Percentiles rank a stretch among this genome's conserved stretches.
phyloP scores from a whole-genome alignment of 1,284 basidiomycete genomes.

The Vanrija sp. region DNA sequence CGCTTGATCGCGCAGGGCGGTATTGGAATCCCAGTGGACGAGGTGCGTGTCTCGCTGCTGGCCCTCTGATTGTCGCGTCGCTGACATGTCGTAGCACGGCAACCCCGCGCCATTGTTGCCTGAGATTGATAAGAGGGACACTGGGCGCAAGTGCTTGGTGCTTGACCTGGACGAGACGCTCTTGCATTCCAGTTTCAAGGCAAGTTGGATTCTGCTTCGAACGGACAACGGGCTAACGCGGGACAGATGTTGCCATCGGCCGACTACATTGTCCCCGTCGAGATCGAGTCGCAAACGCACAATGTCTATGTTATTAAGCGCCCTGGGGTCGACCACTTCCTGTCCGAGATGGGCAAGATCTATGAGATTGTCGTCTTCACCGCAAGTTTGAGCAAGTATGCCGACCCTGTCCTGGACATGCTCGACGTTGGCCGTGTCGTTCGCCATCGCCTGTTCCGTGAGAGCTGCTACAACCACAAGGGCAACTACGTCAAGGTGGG shows the following conservation, averaged over 20 bases:
- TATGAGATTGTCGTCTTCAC: slow-evolving; percentile 99
- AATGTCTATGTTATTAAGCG: slow-evolving; percentile 99
- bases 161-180: slow-evolving; percentile 94
- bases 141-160: slow-evolving; percentile 85
- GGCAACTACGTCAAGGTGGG: slow-evolving; percentile 97
- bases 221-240: background rate
- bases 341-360: slow-evolving; percentile 95
- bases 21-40: slow-evolving; percentile 73
- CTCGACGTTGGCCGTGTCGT: slow-evolving; percentile 89
- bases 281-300: slow-evolving; percentile 97
- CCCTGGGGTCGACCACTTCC: slow-evolving; percentile 93
- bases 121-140: slow-evolving; percentile 66
- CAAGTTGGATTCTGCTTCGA: slow-evolving; percentile 40
- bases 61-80: background rate
- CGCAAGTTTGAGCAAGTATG: slow-evolving; percentile 97
- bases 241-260: slow-evolving; percentile 84
- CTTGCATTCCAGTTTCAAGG: slow-evolving; percentile 90
- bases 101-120: slow-evolving; percentile 77
- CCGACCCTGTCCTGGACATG: slow-evolving; percentile 96
- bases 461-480: slow-evolving; percentile 98
- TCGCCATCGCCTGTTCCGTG: slow-evolving; percentile 91
- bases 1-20: slow-evolving; percentile 73
- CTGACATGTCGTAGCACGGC: slow-evolving; percentile 61
- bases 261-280: slow-evolving; percentile 97
- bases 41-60: slow-evolving; percentile 53